Conservation (phyloP, 148 eudicot species). For the Selenicereus undatus region DNA sequence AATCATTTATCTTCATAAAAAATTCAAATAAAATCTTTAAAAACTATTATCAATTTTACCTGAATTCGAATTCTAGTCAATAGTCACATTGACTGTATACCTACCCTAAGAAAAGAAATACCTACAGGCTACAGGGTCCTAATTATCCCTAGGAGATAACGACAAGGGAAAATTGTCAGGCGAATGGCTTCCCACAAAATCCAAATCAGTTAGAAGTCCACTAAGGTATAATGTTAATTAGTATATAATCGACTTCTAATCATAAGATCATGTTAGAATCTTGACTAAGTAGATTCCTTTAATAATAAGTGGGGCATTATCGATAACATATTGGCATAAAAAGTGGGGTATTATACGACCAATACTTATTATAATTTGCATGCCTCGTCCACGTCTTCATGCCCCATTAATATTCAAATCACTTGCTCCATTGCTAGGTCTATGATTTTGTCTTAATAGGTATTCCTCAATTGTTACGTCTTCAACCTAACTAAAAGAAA, state of each 20-base stretch:
- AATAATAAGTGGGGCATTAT: constrained; percentile 16
- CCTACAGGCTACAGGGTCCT: too few species aligned
- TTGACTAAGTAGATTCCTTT: constrained; percentile 29
- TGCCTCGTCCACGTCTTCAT: constrained; percentile 29
- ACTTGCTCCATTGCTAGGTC: neutral
- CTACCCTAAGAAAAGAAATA: too few species aligned
- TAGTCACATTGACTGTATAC: too few species aligned
- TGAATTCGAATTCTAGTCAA: too few species aligned
- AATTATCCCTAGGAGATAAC: too few species aligned
- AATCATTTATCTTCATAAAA: too few species aligned
- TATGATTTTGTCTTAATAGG: neutral
- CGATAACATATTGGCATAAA: neutral
- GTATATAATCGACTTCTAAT: constrained; percentile 21
- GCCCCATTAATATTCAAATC: neutral
- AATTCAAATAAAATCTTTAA: too few species aligned
- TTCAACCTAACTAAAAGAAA: too few species aligned
- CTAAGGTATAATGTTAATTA: neutral
- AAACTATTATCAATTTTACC: too few species aligned
- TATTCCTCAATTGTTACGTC: neutral
- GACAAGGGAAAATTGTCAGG: neutral
- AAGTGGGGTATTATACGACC: neutral
- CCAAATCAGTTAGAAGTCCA: constrained; percentile 26
- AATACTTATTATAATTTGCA: constrained; percentile 11
- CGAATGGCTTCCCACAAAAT: neutral
- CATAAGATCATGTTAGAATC: constrained; percentile 32